Base-by-base conservation (phyloP, 495 filamentous ascomycete genomes). In the Friedmanniomyces simplex region DNA sequence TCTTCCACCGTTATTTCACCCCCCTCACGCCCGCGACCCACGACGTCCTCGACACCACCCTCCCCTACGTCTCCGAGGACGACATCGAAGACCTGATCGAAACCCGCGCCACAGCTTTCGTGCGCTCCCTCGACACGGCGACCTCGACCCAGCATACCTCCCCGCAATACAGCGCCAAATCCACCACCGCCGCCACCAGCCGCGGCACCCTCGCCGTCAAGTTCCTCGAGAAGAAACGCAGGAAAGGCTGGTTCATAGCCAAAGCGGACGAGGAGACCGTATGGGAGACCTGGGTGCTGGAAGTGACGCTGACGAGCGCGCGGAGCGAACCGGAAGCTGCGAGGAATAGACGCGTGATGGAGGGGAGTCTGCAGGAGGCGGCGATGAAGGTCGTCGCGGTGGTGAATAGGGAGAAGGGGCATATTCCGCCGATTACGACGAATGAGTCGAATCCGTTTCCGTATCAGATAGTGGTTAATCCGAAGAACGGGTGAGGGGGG, bases 1-100 rank as follows among this genome's bases (percentile, higher is more conserved):
- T 97, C 83, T 98, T 98, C 77, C 90, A 97, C 72, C 88, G 93
- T 59, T 95, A 89, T 77, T 97, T 98, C 75, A 87, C 87, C 55
- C 82, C 87, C 28, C 78, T 96, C 54, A 74, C 81, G 14, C 93
- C 93, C n/a, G 79, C 80, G 46, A 88, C 88, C 45, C 83, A 88
- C 67, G 93, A 98, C 66, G 81, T 97, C 45, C 82, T 97, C 54
- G 93, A 95, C 66, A 78, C 96, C 53, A 95, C 90, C 26, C 80
- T 97, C 8, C 89, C 94, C 32, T 82, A 85, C 59, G 84, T 98
- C 63, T 84, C 90, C 59, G 91, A 98, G 65, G 79, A 79, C 50
- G 89, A 96, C 65, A 84, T 98, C 32, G 89, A 95, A 67, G 91
- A 88, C 1, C 76, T 95, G 58, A 95, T 98, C 66, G 91, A 96